Evolutionary conservation across 2,329 filamentous ascomycete genomes (phyloP), one percentile per base, ranked within the genome.

Genomic region (Nemania sp.): DNA sequence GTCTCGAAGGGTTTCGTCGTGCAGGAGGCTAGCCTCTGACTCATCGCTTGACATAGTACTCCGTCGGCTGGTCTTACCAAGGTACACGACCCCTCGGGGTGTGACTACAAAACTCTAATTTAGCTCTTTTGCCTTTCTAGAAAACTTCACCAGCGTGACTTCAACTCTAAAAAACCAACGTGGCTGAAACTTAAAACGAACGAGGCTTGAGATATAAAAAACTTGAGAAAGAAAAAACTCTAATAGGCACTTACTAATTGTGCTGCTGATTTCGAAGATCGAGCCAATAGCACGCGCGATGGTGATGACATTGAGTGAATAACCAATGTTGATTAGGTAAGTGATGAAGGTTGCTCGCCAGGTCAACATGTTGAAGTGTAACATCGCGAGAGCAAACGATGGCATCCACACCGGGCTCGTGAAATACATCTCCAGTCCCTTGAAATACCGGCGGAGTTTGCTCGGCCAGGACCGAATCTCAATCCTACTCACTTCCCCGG

Each of bases 321-420:
- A 86, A 0, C 84, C 84, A 3, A 80, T 77, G 43, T 82, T 82
- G 3, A 88, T 79, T 3, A 88, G 78, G 66, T 85, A 88, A 0
- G 86, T 88, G 47, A 87, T 80, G 80, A 88, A 87, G 6, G 85
- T 86, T 1, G 83, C 82, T 0, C 83, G 80, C 72, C 87, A 88
- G 0, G 85, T 84, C 18, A 89, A 77, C 18, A 87, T 85, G 1
- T 86, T 88, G 38, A 88, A 78, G 72, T 88, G 86, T 15, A 88
- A 80, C 3, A 87, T 73, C 10, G 83, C 82, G 7, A 87, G 74
- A 2, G 85, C 80, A 13, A 87, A 76, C 0, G 86, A 88, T 0
- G 86, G 81, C 5, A 82, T 73, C 77, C 80, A 82, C 51, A 81
- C 81, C 1, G 74, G 70, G 4, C 77, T 79, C 7, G 70, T 71